A percentile compares a stretch with the other conserved stretches of the same genome.
Conservation (phyloP, 352 stramenopile species). For the Phytophthora pistaciae region DNA sequence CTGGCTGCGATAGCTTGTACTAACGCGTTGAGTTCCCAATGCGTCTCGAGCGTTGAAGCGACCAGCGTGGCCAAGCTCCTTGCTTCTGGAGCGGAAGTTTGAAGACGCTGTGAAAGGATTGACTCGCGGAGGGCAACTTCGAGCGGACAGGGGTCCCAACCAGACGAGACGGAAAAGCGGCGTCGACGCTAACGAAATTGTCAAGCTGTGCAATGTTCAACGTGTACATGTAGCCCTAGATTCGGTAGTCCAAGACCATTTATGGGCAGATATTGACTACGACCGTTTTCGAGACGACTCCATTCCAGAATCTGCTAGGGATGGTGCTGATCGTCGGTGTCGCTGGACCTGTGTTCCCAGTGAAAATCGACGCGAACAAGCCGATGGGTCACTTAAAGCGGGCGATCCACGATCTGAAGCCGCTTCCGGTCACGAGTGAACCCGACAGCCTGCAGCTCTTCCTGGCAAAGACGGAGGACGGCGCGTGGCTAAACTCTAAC, state of each 20-base stretch:
- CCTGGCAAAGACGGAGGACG: background rate
- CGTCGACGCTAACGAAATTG: slow-evolving; percentile 21
- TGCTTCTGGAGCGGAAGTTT: background rate
- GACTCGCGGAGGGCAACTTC: background rate
- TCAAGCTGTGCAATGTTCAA: no score
- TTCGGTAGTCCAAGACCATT: no score
- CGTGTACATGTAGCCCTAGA: no score
- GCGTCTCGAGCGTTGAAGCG: no score
- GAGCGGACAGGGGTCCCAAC: background rate
- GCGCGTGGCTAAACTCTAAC: background rate
- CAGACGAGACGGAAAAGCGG: slow-evolving; percentile 10
- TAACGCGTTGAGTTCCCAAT: no score
- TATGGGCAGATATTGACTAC: no score
- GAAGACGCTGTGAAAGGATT: background rate
- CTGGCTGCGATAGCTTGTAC: background rate
- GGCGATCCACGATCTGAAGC: background rate
- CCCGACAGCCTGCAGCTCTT: background rate
- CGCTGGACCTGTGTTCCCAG: background rate
- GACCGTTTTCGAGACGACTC: no score
- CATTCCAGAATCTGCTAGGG: background rate
- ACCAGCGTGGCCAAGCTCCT: background rate
- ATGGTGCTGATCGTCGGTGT: background rate
- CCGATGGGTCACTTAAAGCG: background rate
- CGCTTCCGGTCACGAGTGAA: background rate
- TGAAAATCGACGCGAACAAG: background rate